Evolutionary conservation across 1,139 yeast species (phyloP).

Genomic region (Meyerozyma sp.): DNA sequence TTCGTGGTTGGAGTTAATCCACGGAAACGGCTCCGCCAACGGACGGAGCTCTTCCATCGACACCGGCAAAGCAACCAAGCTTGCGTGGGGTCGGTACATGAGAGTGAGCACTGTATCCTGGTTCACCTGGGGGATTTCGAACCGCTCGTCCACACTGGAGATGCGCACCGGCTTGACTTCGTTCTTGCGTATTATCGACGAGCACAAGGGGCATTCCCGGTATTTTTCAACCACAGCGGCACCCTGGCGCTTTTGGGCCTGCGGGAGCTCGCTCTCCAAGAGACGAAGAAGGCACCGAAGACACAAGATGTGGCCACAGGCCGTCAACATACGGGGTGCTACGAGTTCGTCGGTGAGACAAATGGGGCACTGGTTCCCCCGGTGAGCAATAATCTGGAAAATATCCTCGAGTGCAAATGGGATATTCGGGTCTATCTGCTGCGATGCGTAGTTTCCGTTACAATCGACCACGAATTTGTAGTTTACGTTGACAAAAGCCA

Average conservation of each 20-base stretch:
- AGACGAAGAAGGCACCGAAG: conserved; percentile 73
- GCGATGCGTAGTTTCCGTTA: conserved; percentile 48
- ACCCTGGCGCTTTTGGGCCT: conserved; percentile 29
- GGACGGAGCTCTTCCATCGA: conserved; percentile 1
- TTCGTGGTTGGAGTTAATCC: conserved; percentile 21
- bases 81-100: conserved; percentile 62
- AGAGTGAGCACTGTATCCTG: conserved; percentile 59
- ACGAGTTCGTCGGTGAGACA: conserved; percentile 79
- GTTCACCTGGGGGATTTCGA: conserved; percentile 57
- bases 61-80: conserved; percentile 1
- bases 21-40: conserved; percentile 26
- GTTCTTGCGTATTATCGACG: conserved; percentile 53
- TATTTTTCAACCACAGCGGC: conserved; percentile 44
- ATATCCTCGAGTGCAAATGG: conserved; percentile 61
- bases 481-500: conserved; percentile 76
- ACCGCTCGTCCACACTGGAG: conserved; percentile 47
- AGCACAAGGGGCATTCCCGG: conserved; percentile 85
- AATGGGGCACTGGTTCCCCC: conserved; percentile 82
- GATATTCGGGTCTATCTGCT: conserved; percentile 67
- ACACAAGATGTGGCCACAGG: conserved; percentile 92
- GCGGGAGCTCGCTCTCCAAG: conserved; percentile 53
- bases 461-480: conserved; percentile 77
- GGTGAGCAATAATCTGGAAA: conserved; percentile 67
- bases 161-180: conserved; percentile 70
- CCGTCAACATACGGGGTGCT: conserved; percentile 87